Evolutionary conservation across 164 flowering plant species (phyloP).

Genomic region (Echeveria elegans): DNA sequence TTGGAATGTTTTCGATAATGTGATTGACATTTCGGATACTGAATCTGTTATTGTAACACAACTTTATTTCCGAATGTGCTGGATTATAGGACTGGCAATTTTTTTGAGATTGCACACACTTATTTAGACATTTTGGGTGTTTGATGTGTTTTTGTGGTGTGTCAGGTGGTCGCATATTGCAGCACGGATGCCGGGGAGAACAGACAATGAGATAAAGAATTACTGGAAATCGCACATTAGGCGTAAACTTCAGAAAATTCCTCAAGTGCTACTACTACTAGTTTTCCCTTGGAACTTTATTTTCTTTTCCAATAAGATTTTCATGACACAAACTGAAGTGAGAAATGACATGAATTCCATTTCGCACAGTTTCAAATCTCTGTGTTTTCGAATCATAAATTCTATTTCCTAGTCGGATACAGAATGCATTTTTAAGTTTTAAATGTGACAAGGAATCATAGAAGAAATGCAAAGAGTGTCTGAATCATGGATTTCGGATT

Average conservation of each 20-base stretch:
- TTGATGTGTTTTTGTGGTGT: not conserved
- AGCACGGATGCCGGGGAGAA: constrained; percentile 3
- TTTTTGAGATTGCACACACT: too few species aligned
- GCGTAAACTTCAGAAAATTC: not conserved
- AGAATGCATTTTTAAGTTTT: not conserved
- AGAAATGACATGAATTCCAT: not conserved
- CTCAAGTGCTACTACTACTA: too few species aligned
- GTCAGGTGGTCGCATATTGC: constrained; percentile 4
- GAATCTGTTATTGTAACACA: too few species aligned
- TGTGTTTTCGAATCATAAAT: not conserved
- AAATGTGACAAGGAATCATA: constrained; percentile 16
- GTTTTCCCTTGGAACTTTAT: too few species aligned
- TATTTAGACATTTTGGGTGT: too few species aligned
- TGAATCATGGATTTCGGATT: constrained; percentile 60
- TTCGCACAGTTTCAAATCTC: not conserved
- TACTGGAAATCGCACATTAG: constrained; percentile 2
- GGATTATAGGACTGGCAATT: too few species aligned
- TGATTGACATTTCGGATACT: too few species aligned
- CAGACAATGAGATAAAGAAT: constrained; percentile 8
- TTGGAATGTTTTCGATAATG: too few species aligned
- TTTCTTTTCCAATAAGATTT: too few species aligned
- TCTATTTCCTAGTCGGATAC: not conserved
- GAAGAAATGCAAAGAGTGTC: constrained; percentile 60
- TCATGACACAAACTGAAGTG: not conserved
- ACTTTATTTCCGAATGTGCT: too few species aligned